Evolutionary conservation across 73 alveolate species (phyloP).

Genomic region (Tetrahymena borealis): DNA sequence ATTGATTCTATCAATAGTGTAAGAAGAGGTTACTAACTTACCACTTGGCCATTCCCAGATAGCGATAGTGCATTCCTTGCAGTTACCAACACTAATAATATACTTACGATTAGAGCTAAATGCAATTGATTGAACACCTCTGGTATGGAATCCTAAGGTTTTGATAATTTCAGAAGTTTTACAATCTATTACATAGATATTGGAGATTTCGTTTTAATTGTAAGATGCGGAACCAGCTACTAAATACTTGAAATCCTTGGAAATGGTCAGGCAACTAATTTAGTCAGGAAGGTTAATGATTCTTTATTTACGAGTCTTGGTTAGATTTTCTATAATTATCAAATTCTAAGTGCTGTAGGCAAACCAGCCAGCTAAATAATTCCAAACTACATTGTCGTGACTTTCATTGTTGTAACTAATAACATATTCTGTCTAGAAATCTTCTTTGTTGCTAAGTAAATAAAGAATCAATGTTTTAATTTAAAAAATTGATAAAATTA

Average conservation of each 20-base stretch:
- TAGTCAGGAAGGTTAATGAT: constrained; percentile 8
- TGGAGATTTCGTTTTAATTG: constrained; percentile 16
- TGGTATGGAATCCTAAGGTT: constrained; percentile 23
- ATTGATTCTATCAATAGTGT: constrained; percentile 35
- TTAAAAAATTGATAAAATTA: neutral
- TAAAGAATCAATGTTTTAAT: neutral
- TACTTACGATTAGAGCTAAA: constrained; percentile 23
- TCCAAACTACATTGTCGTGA: constrained; percentile 35
- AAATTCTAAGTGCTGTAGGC: constrained; percentile 20
- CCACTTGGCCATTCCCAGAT: constrained; percentile 31
- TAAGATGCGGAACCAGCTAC: constrained; percentile 22
- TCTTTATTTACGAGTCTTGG: constrained; percentile 1
- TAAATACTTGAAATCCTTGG: constrained; percentile 13
- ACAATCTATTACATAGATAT: constrained; percentile 5
- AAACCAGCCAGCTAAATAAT: constrained; percentile 32
- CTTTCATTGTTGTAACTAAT: constrained; percentile 29
- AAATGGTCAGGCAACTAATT: constrained; percentile 11
- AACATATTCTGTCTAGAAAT: neutral
- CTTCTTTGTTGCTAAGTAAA: neutral
- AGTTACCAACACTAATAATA: constrained; percentile 22
- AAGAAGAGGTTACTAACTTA: constrained; percentile 29
- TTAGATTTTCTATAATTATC: constrained; percentile 10
- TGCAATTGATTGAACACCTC: constrained; percentile 24
- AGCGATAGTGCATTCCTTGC: constrained; percentile 35
- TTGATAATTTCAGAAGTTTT: constrained; percentile 5